Base-by-base conservation (phyloP, 2,329 filamentous ascomycete species). In the Orbilia quercus region DNA sequence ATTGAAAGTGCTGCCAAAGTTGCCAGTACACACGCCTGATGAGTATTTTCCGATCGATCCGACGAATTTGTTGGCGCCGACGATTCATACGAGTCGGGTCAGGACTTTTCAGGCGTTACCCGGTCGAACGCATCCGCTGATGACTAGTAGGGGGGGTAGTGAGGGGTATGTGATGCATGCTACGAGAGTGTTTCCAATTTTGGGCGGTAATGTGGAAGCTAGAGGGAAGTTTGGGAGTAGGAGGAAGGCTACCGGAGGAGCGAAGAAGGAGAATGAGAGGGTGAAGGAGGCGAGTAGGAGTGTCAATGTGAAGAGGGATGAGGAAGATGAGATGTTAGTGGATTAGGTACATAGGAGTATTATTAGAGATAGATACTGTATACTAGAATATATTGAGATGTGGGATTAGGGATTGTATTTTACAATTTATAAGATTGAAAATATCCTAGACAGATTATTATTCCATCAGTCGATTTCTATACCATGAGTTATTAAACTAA, bases 81-180 rank as follows among this genome's bases (percentile, higher is more conserved):
- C 85, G 11, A 84, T 99, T 59, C 93, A 98, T 82, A 95, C 89
- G 1, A 91, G 89, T 51, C 85, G 91, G 12, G 89, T 90, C 3
- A 85, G 90, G 74, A 84, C 87, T 59, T 98, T 92, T 91, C 95
- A 99, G 82, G 93, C 97, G 1, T 81, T 99, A 50, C 95, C 95
- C 0, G 91, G 92, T 0, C 84, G 95, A 60, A 98, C 95, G 58
- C 95, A 99, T 82, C 95, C 95, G 5, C 81, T 96, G 63, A 99
- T 99, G 95, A 96, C 91, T 71, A 88, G 88, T 38, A 86, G 87
- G 42, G 95, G 95, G 18, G 94, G 94, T 0, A 88, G 92, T 0
- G 94, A 98, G 79, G 95, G 95, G 0, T 99, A 91, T 80, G 80
- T 99, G 2, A 92, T 98, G 76, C 94, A 92, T 25, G 94, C 86